These are phyloP conservation scores for Microsporum ferrugineum DNA, from an alignment of 2,329 filamentous ascomycete genomes.

Conservation along the genomic window DNA sequence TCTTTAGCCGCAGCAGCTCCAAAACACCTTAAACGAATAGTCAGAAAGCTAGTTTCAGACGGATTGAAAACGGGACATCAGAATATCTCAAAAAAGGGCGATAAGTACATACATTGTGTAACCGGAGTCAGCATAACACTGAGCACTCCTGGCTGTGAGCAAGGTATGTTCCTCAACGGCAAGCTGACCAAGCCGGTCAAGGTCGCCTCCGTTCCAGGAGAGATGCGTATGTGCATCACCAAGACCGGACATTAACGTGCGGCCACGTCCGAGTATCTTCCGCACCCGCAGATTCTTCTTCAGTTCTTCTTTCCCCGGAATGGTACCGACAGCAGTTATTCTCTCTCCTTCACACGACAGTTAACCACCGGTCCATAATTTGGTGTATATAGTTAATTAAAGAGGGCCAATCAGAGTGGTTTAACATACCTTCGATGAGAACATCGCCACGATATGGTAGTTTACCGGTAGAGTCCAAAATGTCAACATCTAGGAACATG, in stretches of 20 bases:
- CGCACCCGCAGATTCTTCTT: slow-evolving; percentile 24
- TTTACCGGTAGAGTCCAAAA: slow-evolving; percentile 31
- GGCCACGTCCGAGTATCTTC: slow-evolving; percentile 30
- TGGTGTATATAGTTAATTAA: neutral
- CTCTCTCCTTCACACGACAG: slow-evolving; percentile 19
- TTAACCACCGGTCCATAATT: neutral
- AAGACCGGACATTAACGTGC: slow-evolving; percentile 41
- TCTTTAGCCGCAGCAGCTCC: slow-evolving; percentile 39
- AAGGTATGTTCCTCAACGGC: slow-evolving; percentile 40
- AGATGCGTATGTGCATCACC: slow-evolving; percentile 42
- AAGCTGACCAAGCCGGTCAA: slow-evolving; percentile 33
- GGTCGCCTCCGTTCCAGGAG: slow-evolving; percentile 38
- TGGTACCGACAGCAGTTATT: slow-evolving; percentile 25
- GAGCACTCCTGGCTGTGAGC: slow-evolving; percentile 33
- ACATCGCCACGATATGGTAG: slow-evolving; percentile 33
- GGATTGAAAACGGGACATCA: neutral
- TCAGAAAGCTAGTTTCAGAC: neutral
- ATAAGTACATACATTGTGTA: slow-evolving; percentile 36
- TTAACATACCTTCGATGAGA: slow-evolving; percentile 25
- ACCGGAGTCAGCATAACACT: slow-evolving; percentile 39
- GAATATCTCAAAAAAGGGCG: neutral
- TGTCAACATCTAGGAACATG: slow-evolving; percentile 31
- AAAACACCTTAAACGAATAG: slow-evolving; percentile 27
- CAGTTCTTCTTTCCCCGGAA: slow-evolving; percentile 23
- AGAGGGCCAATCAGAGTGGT: neutral